These are phyloP conservation scores for Vitis hybrid DNA, from an alignment of 177 flowering plant genomes.

Conservation along the genomic window DNA sequence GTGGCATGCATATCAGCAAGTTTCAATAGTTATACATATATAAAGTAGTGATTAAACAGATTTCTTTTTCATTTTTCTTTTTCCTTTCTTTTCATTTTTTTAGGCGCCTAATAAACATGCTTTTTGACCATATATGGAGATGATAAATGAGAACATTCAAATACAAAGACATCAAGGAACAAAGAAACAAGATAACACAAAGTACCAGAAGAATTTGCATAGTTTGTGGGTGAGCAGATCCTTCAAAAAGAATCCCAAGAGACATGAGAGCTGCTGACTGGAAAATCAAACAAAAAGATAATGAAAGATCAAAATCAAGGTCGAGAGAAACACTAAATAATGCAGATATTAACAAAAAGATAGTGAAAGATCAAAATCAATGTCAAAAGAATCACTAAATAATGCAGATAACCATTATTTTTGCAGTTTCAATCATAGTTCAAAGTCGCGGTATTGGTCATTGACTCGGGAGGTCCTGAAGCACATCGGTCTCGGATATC, in stretches of 20 bases:
- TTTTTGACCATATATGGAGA: neutral
- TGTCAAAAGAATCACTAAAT: neutral
- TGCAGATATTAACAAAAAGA: slow-evolving; percentile 4
- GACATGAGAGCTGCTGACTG: slow-evolving; percentile 97
- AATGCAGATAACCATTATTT: neutral
- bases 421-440: no score
- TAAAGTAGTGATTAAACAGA: no score
- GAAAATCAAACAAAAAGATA: slow-evolving; percentile 19
- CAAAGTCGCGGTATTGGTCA: no score
- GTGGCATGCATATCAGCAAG: no score
- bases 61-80: no score
- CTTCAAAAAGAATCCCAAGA: slow-evolving; percentile 88
- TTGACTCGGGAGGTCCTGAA: no score
- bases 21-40: no score
- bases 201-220: slow-evolving; percentile 88
- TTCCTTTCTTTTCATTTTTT: neutral
- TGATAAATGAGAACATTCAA: neutral
- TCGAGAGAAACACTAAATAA: neutral
- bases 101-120: neutral
- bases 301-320: neutral
- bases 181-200: slow-evolving; percentile 6
- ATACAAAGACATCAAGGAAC: neutral
- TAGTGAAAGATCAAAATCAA: neutral
- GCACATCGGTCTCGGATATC: no score
- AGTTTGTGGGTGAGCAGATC: slow-evolving; percentile 85